Evolutionary conservation across 2,329 filamentous ascomycete genomes (phyloP).

Genomic region (Thermothelomyces thermophilus): DNA sequence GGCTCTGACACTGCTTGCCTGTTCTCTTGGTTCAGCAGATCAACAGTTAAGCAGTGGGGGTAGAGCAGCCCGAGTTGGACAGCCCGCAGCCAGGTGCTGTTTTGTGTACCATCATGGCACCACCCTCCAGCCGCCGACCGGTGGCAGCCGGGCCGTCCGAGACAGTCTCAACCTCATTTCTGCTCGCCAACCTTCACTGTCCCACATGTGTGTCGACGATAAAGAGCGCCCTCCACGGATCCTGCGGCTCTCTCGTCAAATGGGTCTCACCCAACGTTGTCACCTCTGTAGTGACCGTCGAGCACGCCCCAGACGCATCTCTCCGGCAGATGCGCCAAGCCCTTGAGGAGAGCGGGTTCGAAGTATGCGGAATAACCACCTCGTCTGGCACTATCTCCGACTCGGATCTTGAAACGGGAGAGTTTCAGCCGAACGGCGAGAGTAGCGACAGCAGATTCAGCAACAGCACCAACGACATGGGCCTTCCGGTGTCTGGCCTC

Average conservation of each 20-base stretch:
- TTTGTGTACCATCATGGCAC: conserved; percentile 16
- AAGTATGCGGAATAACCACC: conserved; percentile 44
- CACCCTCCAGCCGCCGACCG: conserved; percentile 12
- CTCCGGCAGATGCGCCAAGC: conserved; percentile 38
- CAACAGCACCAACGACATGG: not conserved
- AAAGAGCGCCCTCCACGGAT: conserved; percentile 47
- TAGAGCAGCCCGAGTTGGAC: too few relatives aligned
- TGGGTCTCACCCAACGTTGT: conserved; percentile 66
- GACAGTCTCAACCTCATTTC: conserved; percentile 49
- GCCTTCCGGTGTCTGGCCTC: conserved; percentile 12
- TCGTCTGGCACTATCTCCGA: conserved; percentile 28
- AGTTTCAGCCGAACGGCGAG: conserved; percentile 18
- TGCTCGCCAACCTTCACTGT: conserved; percentile 71
- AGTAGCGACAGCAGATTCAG: conserved; percentile 15
- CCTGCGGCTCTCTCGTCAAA: conserved; percentile 39
- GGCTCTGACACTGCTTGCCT: not conserved
- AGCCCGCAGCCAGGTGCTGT: too few relatives aligned
- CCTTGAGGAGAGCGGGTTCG: conserved; percentile 53
- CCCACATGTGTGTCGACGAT: conserved; percentile 66
- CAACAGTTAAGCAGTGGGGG: not conserved
- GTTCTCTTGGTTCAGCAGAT: not conserved
- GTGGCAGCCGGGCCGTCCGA: conserved; percentile 10
- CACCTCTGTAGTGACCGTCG: conserved; percentile 60
- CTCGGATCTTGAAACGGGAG: conserved; percentile 20
- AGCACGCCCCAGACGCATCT: conserved; percentile 45